A percentile compares a stretch with the other conserved stretches of the same genome.
Evolutionary conservation across 768 basidiomycete species (phyloP).

Genomic region (Leccinum sublutescens): DNA sequence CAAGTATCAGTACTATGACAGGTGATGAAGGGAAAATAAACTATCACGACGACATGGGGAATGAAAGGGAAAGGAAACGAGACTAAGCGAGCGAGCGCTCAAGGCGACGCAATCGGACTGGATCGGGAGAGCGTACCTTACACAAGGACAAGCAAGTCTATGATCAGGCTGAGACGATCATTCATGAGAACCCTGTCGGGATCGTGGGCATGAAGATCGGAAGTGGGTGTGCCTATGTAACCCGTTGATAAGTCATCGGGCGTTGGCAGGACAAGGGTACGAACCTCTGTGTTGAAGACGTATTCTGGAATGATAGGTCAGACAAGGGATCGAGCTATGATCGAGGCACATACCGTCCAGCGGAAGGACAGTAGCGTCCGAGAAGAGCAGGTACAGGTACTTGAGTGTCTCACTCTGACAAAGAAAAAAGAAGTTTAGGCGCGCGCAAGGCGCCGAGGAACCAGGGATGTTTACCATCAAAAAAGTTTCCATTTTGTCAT

Average conservation of each 20-base stretch:
- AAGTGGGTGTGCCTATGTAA: slow-evolving; percentile 59
- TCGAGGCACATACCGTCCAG: slow-evolving; percentile 57
- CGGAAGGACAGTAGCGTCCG: slow-evolving; percentile 68
- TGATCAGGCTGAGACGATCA: slow-evolving; percentile 1
- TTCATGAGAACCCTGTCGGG: slow-evolving; percentile 46
- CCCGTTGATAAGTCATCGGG: not conserved
- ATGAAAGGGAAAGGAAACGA: too few relatives aligned
- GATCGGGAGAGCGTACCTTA: too few relatives aligned
- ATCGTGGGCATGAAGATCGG: slow-evolving; percentile 63
- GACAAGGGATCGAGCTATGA: not conserved
- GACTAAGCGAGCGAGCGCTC: too few relatives aligned
- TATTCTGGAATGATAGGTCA: slow-evolving; percentile 48
- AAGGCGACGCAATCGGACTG: too few relatives aligned
- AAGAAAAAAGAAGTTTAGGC: not conserved
- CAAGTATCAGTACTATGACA: too few relatives aligned
- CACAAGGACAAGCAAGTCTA: not conserved
- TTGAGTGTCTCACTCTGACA: slow-evolving; percentile 83
- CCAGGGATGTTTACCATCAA: slow-evolving; percentile 58
- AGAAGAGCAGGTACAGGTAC: slow-evolving; percentile 87
- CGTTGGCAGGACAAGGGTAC: slow-evolving; percentile 27
- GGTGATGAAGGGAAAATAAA: too few relatives aligned
- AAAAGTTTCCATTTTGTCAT: slow-evolving; percentile 97
- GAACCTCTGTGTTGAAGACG: slow-evolving; percentile 89
- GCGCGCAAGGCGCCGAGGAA: not conserved
- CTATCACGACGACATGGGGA: too few relatives aligned